Conservation (phyloP, 352 stramenopile species). For the Blastocystis hominis region DNA sequence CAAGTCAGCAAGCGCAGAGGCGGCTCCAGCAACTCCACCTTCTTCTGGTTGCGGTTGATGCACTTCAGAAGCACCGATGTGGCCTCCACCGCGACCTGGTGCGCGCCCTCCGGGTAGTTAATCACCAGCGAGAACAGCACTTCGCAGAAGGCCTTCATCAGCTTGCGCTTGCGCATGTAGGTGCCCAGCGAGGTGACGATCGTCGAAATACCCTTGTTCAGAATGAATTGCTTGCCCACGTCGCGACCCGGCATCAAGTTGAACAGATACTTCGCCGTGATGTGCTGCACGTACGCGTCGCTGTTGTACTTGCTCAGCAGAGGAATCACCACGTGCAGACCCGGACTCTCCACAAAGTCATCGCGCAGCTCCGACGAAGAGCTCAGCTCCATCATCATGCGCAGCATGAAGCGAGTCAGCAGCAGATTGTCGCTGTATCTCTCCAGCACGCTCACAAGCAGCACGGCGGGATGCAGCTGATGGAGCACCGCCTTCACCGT, state of each 20-base stretch:
- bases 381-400: constrained; percentile 42
- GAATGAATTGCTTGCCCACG: neutral
- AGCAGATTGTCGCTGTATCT: neutral
- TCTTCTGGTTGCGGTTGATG: constrained; percentile 50
- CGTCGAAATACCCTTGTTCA: neutral
- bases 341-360: constrained; percentile 38
- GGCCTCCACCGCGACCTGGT: neutral
- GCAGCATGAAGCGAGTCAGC: constrained; percentile 12
- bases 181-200: constrained; percentile 1
- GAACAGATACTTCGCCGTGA: neutral
- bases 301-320: constrained; percentile 42
- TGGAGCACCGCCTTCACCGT: constrained; percentile 47
- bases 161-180: constrained; percentile 27
- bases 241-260: constrained; percentile 27
- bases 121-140: constrained; percentile 31
- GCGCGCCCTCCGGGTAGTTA: neutral
- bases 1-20: constrained; percentile 32
- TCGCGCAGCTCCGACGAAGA: constrained; percentile 7
- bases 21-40: neutral
- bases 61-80: constrained; percentile 35
- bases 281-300: constrained; percentile 22
- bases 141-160: constrained; percentile 51
- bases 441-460: neutral
- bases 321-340: neutral
- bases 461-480: constrained; percentile 25